A percentile compares a stretch with the other conserved stretches of the same genome.
Evolutionary conservation across 768 basidiomycete species (phyloP).

Genomic region (Pleurotus pulmonarius): DNA sequence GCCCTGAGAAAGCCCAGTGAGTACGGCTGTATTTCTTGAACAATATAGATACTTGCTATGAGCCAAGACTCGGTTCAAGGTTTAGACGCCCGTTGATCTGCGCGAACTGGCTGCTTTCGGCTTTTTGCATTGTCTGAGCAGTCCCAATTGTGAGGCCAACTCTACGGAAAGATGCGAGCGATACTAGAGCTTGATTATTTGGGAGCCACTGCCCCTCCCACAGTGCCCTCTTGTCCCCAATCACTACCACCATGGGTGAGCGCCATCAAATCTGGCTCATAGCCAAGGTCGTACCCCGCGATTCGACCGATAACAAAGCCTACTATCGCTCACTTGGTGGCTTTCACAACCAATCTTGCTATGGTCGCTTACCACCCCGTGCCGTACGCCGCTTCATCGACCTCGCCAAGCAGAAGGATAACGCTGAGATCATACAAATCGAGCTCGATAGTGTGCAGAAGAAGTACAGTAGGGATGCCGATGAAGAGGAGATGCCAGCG

Average conservation of each 20-base stretch:
- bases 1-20: no score
- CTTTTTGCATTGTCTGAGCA: no score
- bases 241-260: conserved; percentile 28
- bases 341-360: conserved; percentile 37
- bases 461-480: conserved; percentile 18
- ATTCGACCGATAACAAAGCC: conserved; percentile 12
- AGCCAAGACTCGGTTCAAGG: no score
- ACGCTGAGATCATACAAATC: conserved; percentile 30
- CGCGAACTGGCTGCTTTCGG: no score
- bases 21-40: no score
- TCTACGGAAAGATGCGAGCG: no score
- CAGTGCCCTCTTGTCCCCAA: no score
- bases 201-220: no score
- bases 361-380: conserved; percentile 26
- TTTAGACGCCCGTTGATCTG: no score
- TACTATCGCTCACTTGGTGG: conserved; percentile 38
- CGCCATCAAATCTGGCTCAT: conserved; percentile 38
- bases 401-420: conserved; percentile 29
- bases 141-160: no score
- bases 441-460: conserved; percentile 23
- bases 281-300: conserved; percentile 25
- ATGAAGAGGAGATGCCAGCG: conserved; percentile 12
- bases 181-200: no score
- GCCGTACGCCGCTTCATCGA: conserved; percentile 28
- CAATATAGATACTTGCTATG: no score